Percentiles rank a stretch among this genome's conserved stretches.
These are phyloP conservation scores for Massarina eburnea DNA, from an alignment of 2,329 filamentous ascomycete genomes.

Conservation along the genomic window DNA sequence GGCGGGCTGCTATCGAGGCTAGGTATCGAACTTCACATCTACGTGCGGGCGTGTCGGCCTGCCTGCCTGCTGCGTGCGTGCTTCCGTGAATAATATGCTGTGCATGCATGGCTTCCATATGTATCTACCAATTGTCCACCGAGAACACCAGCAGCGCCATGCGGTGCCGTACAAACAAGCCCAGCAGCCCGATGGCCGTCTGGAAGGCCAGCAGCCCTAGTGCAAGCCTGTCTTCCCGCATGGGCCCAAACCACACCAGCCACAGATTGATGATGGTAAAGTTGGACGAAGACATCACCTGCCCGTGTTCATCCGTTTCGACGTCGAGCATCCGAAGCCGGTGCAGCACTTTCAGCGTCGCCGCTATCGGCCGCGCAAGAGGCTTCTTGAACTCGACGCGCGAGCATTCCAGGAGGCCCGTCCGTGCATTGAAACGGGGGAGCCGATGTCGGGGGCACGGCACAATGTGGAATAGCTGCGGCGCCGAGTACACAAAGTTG, in stretches of 20 bases:
- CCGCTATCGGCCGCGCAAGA: constrained; percentile 64
- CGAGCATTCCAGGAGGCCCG: constrained; percentile 83
- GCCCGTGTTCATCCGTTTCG: constrained; percentile 65
- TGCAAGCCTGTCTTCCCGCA: constrained; percentile 82
- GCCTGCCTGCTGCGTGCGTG: no score
- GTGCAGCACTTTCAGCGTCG: constrained; percentile 68
- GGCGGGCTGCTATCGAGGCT: no score
- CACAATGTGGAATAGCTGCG: constrained; percentile 86
- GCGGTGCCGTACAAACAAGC: constrained; percentile 81
- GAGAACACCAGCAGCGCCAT: constrained; percentile 87
- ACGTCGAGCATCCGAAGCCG: constrained; percentile 69
- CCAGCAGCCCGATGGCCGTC: constrained; percentile 72
- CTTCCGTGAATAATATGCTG: no score
- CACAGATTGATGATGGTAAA: constrained; percentile 93
- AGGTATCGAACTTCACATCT: no score
- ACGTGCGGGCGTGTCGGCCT: no score
- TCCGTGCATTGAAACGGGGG: constrained; percentile 82
- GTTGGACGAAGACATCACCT: constrained; percentile 80
- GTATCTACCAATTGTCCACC: constrained; percentile 73
- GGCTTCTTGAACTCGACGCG: constrained; percentile 75
- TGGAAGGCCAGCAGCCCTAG: constrained; percentile 81
- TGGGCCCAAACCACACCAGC: constrained; percentile 91
- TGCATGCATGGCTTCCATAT: no score
- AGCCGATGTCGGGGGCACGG: constrained; percentile 92
- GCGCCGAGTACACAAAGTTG: constrained; percentile 93